A percentile compares a stretch with the other conserved stretches of the same genome.
phyloP scores from a whole-genome alignment of 805 yeast species.

The Candida xyloterini region DNA sequence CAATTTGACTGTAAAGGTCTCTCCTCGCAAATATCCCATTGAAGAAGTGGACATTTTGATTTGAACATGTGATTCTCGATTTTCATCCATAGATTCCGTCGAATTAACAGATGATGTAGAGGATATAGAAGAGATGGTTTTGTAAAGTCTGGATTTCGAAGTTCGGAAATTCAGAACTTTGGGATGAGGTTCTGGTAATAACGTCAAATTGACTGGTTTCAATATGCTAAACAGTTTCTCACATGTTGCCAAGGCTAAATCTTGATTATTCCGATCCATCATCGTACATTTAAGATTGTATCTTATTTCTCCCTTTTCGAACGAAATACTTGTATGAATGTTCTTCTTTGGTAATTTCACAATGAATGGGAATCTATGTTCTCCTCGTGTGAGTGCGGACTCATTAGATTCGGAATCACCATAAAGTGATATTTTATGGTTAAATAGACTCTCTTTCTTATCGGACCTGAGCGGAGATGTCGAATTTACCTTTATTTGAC shows the following conservation, averaged over 20 bases:
- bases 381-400: constrained; percentile 63
- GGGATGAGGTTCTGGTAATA: constrained; percentile 63
- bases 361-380: constrained; percentile 83
- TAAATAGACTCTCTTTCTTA: constrained; percentile 50
- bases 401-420: constrained; percentile 37
- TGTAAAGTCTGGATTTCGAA: constrained; percentile 34
- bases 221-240: constrained; percentile 59
- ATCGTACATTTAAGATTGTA: constrained; percentile 48
- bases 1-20: constrained; percentile 68
- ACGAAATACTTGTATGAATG: constrained; percentile 70
- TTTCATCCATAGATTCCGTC: constrained; percentile 16
- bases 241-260: constrained; percentile 39
- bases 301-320: constrained; percentile 80
- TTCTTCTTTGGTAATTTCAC: constrained; percentile 75
- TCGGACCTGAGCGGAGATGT: constrained; percentile 50
- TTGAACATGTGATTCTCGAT: constrained; percentile 13
- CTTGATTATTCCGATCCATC: constrained; percentile 21
- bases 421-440: constrained; percentile 56
- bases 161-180: constrained; percentile 62
- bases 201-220: constrained; percentile 72
- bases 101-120: constrained; percentile 42
- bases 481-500: constrained; percentile 53
- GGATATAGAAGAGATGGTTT: constrained; percentile 39
- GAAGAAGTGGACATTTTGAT: constrained; percentile 49
- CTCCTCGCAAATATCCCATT: constrained; percentile 78